Evolutionary conservation across 1,139 yeast genomes (phyloP).

Genomic region (Yamadazyma epiphylla): DNA sequence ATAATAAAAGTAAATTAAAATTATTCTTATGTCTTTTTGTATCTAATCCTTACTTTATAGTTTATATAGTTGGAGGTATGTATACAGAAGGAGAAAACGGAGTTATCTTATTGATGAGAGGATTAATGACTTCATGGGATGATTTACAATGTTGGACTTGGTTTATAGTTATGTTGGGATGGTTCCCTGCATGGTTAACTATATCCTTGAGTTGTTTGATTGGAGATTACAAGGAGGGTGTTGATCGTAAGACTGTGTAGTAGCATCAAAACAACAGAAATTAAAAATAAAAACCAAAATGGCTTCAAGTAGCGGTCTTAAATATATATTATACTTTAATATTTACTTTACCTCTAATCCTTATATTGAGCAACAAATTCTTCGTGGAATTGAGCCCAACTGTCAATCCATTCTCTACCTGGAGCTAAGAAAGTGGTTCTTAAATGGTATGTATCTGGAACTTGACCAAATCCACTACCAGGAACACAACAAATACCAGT

Average conservation of each 20-base stretch:
- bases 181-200: constrained; percentile 81
- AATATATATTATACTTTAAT: neutral
- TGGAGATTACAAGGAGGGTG: constrained; percentile 18
- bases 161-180: constrained; percentile 67
- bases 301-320: no score
- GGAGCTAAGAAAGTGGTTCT: constrained; percentile 97
- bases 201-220: constrained; percentile 32
- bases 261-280: constrained; percentile 9
- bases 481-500: constrained; percentile 99
- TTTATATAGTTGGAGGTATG: constrained; percentile 28
- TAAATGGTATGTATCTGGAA: constrained; percentile 79
- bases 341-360: constrained; percentile 4
- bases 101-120: constrained; percentile 37
- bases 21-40: constrained; percentile 35
- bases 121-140: constrained; percentile 61
- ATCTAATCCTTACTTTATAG: constrained; percentile 54
- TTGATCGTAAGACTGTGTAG: neutral
- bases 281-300: neutral
- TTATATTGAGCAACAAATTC: constrained; percentile 59
- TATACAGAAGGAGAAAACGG: constrained; percentile 27
- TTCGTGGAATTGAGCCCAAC: constrained; percentile 74
- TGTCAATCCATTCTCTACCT: constrained; percentile 80
- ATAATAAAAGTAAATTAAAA: constrained; percentile 18
- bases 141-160: constrained; percentile 85
- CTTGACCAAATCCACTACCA: constrained; percentile 96